These are phyloP conservation scores for Epichloe amarillans DNA, from an alignment of 2,329 filamentous ascomycete genomes.

Conservation along the genomic window DNA sequence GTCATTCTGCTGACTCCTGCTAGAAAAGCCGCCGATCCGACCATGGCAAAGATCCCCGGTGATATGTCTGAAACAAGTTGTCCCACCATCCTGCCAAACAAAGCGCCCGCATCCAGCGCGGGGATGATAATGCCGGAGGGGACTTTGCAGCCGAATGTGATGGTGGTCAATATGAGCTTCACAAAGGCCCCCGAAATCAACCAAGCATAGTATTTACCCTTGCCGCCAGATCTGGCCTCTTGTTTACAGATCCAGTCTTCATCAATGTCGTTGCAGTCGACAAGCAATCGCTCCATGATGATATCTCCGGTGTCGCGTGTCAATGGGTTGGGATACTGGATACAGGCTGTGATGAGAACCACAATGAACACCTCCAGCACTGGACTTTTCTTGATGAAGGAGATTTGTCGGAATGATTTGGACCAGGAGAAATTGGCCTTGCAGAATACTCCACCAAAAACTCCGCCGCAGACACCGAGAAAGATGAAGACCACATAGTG, in stretches of 20 bases:
- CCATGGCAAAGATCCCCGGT: slow-evolving; percentile 48
- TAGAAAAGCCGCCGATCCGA: slow-evolving; percentile 44
- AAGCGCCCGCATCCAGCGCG: slow-evolving; percentile 40
- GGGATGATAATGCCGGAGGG: slow-evolving; percentile 49
- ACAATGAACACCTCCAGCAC: slow-evolving; percentile 43
- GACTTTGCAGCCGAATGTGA: slow-evolving; percentile 47
- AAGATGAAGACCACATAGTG: slow-evolving; percentile 45
- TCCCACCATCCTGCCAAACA: slow-evolving; percentile 42
- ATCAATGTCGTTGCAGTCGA: slow-evolving; percentile 32
- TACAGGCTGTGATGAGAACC: slow-evolving; percentile 35
- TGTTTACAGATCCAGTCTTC: slow-evolving; percentile 36
- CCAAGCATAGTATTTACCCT: slow-evolving; percentile 31
- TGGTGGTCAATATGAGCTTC: slow-evolving; percentile 41
- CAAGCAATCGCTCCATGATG: slow-evolving; percentile 41
- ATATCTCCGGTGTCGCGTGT: slow-evolving; percentile 41
- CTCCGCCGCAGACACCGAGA: slow-evolving; percentile 41
- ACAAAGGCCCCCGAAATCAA: slow-evolving; percentile 39
- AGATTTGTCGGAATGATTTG: slow-evolving; percentile 36
- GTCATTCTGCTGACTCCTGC: slow-evolving; percentile 47
- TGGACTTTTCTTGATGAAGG: slow-evolving; percentile 39
- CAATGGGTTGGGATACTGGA: slow-evolving; percentile 43
- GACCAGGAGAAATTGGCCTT: slow-evolving; percentile 44
- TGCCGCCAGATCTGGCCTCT: slow-evolving; percentile 24
- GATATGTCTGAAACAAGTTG: slow-evolving; percentile 27
- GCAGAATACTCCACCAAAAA: slow-evolving; percentile 47